Evolutionary conservation across 2,329 filamentous ascomycete species (phyloP), one percentile per base, ranked within the genome.

Genomic region (Plectosphaerella cucumerina): DNA sequence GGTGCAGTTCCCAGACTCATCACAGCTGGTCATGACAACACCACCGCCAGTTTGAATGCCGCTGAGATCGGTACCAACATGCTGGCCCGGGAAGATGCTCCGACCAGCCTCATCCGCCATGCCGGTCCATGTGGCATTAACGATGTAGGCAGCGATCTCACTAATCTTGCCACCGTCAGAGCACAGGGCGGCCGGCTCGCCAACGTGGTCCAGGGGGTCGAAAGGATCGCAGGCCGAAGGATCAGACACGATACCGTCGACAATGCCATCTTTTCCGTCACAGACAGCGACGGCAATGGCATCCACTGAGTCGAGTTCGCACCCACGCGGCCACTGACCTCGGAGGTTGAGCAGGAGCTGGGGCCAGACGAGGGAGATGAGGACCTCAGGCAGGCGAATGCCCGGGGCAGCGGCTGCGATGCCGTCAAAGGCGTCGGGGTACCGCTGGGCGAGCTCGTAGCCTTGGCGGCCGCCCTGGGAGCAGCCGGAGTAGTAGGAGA

Each of bases 381-480:
- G 51, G 17, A 56, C 22, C 4, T 49, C 35, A 12, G 47, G 35
- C 72, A 70, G 71, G 51, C 66, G 62, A 4, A 68, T 53, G 8
- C 77, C 77, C 5, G 70, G 67, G n/a, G 62, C 60, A 3, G 76
- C 75, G 3, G 77, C 79, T 1, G 83, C 63, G 20, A 82, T 72
- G 18, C 80, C 80, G 48, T 85, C 78, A 48, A 82, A 84, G 53
- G 83, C 79, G 0, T 75, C 66, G 0, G 82, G 79, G 53, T 74
- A 82, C 14, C 65, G 59, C 56, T 84, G 73, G 0, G 77, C 73
- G 6, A 74, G 72, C 49, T 77, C 78, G 33, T 81, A 65, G 4
- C 79, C 82, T 65, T 85, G 78, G 0, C 81, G 70, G 1, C 82
- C 81, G 6, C 83, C 82, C 0, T 78, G 76, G 0, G 79, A 84